Evolutionary conservation across 306 rosid genomes (phyloP), one percentile per base, ranked within the genome.

Genomic region (Mimosa pudica): DNA sequence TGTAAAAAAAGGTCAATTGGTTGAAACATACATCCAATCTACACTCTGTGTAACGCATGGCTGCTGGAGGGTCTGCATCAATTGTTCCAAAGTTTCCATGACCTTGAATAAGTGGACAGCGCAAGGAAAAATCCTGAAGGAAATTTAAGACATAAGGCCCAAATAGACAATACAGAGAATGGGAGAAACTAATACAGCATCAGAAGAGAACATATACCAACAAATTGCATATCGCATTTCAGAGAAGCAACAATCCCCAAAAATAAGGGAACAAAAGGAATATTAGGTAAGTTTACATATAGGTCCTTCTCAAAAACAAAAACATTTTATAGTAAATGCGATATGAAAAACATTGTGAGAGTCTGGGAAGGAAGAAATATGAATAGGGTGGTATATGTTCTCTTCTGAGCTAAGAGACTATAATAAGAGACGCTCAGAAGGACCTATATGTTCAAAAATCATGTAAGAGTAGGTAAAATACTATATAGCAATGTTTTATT

Each of bases 31-130:
- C 99, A 16, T 93, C 96, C 85, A 95, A 79, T 91, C 90, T 90
- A 87, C 98, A 95, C 84, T 95, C 99, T 44, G 99, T 95, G 90
- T 95, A 95, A 71, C 99, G 98, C 99, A 95, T 95, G 72, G 99
- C 99, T 83, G 99, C 99, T 61, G 99, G 85, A 80, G 99, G 99
- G 82, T 95, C 99, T 48, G 98, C 96, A 88, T 95, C 99, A 60
- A 95, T 84, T 42, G 99, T 90, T 74, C 99, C 99, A 81, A 95
- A 95, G 88, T 95, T 95, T 71, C 99, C 99, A 83, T 95, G 99
- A 85, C 99, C 99, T 82, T 89, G 92, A 77, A 95, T 89, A 68
- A 95, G 88, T 71, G 99, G 92, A 79, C 83, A 72, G n/a, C 98
- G 89, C 77, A 95, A 80, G 72, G 98, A 93, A 77, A 95, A 95